A percentile compares a stretch with the other conserved stretches of the same genome.
Evolutionary conservation across 2,329 filamentous ascomycete genomes (phyloP).

Genomic region (Calonectria leucothoes): DNA sequence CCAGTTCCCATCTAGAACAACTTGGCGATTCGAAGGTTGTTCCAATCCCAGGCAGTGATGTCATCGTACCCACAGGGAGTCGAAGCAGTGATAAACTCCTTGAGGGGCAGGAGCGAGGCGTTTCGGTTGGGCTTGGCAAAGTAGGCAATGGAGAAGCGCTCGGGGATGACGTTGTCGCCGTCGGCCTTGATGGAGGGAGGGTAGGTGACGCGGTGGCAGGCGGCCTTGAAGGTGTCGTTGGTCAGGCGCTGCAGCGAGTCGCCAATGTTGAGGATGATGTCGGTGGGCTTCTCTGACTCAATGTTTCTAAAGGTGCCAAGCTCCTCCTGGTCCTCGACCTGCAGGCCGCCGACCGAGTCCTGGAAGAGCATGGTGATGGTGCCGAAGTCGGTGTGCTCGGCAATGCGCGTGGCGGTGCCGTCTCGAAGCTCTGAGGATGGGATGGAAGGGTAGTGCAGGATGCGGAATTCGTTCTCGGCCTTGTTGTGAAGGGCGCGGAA

Average conservation of each 20-base stretch:
- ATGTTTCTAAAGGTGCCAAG: conserved; percentile 40
- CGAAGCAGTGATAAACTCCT: conserved; percentile 43
- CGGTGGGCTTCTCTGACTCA: conserved; percentile 34
- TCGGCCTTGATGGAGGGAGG: conserved; percentile 36
- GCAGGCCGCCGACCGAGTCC: conserved; percentile 42
- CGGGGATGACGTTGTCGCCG: conserved; percentile 38
- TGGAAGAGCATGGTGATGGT: conserved; percentile 48
- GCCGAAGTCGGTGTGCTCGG: conserved; percentile 49
- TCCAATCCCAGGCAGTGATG: conserved; percentile 49
- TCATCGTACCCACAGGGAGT: conserved; percentile 43
- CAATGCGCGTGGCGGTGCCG: conserved; percentile 43
- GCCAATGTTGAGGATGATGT: conserved; percentile 54
- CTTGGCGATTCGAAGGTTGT: conserved; percentile 40
- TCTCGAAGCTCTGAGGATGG: conserved; percentile 43
- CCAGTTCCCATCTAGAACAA: conserved; percentile 29
- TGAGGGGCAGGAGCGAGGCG: conserved; percentile 42
- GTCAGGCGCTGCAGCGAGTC: conserved; percentile 54
- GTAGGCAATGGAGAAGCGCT: conserved; percentile 42
- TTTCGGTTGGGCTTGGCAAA: conserved; percentile 47
- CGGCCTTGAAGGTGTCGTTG: conserved; percentile 48
- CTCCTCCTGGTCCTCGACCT: conserved; percentile 42
- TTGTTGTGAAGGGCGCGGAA: conserved; percentile 73
- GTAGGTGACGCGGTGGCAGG: conserved; percentile 48
- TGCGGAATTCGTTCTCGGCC: conserved; percentile 68
- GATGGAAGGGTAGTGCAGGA: conserved; percentile 64